Percentiles rank a stretch among this genome's conserved stretches.
phyloP scores from a whole-genome alignment of 139 green algal genomes.

The Astrephomene gubernaculifera region DNA sequence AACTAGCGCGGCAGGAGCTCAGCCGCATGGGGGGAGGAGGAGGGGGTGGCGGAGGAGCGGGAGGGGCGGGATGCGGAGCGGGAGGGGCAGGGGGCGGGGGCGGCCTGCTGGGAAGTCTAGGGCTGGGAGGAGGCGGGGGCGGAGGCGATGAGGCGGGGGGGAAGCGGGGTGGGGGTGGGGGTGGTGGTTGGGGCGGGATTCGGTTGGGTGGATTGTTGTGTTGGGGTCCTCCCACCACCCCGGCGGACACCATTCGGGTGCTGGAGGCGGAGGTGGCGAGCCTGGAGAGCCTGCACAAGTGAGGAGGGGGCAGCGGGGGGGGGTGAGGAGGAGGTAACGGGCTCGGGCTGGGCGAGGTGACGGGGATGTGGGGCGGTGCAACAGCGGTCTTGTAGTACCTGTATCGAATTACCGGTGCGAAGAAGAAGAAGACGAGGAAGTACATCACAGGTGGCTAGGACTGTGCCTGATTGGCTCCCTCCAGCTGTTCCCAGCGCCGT shows the following conservation, averaged over 20 bases:
- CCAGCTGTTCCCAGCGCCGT: too few species aligned
- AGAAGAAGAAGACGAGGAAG: too few species aligned
- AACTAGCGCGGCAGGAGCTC: constrained; percentile 56
- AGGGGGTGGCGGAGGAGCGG: constrained; percentile 38
- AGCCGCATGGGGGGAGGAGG: too few species aligned
- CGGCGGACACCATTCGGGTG: constrained; percentile 58
- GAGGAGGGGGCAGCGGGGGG: background rate
- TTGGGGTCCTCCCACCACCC: constrained; percentile 24
- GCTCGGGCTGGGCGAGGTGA: background rate
- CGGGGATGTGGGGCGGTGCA: too few species aligned
- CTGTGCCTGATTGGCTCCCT: too few species aligned
- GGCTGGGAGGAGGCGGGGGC: background rate
- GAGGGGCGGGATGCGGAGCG: background rate
- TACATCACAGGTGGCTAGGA: too few species aligned
- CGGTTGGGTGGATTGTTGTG: constrained; percentile 50
- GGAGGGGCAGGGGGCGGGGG: background rate
- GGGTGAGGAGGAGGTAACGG: background rate
- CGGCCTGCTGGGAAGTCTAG: background rate
- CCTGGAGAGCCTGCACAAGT: constrained; percentile 52
- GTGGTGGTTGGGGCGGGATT: constrained; percentile 3
- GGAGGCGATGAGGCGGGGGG: background rate
- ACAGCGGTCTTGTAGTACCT: too few species aligned
- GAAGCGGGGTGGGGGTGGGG: background rate
- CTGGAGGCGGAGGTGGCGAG: constrained; percentile 74
- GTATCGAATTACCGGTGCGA: too few species aligned